A percentile compares a stretch with the other conserved stretches of the same genome.
Evolutionary conservation across 2,329 filamentous ascomycete species (phyloP).

Genomic region (Metarhizium sp.): DNA sequence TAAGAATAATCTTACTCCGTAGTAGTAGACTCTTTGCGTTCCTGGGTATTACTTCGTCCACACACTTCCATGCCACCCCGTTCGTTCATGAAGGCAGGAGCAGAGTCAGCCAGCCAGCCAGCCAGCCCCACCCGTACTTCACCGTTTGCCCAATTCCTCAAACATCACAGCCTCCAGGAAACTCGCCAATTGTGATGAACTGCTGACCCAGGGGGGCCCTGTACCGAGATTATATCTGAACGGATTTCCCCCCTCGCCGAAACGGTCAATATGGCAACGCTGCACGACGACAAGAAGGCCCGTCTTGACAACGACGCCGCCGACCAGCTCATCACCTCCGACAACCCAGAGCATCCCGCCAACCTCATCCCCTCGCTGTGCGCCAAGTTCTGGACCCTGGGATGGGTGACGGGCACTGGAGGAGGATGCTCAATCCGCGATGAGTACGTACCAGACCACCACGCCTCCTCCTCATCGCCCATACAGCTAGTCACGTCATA

Average conservation of each 20-base stretch:
- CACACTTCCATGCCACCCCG: no score
- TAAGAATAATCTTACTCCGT: no score
- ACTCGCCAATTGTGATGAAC: no score
- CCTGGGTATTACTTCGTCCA: no score
- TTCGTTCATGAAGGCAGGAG: no score
- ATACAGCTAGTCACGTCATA: neutral
- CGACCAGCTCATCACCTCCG: conserved; percentile 49
- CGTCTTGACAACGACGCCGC: conserved; percentile 9
- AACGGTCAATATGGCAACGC: neutral
- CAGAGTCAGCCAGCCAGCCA: no score
- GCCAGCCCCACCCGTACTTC: no score
- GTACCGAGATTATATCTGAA: no score
- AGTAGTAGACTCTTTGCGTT: no score
- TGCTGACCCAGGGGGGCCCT: no score
- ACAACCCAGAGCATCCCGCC: conserved; percentile 77
- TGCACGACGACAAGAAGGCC: neutral
- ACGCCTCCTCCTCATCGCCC: neutral
- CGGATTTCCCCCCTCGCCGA: neutral
- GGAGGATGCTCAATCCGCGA: conserved; percentile 70
- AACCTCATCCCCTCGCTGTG: conserved; percentile 92
- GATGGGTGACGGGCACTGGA: conserved; percentile 87
- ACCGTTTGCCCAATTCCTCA: no score
- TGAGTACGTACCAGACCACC: conserved; percentile 34
- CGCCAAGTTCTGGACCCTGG: conserved; percentile 88
- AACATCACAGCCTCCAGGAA: no score